These are phyloP conservation scores for Vanilla planifolia DNA, from an alignment of 106 monocot species.

Conservation along the genomic window DNA sequence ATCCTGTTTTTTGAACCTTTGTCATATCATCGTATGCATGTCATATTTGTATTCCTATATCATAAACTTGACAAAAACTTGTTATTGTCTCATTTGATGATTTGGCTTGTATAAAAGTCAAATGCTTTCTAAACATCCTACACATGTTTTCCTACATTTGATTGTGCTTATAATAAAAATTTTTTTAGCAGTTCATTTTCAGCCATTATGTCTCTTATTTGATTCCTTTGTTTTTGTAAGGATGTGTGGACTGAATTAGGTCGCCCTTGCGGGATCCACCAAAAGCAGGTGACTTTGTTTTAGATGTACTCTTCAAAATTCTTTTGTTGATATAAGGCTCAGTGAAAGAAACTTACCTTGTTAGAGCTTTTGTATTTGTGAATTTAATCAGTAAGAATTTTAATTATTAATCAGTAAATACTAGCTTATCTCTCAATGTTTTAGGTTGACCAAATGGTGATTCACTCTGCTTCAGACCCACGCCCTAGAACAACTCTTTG, in stretches of 20 bases:
- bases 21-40: too few species aligned
- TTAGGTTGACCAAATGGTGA: constrained; percentile 98
- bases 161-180: neutral
- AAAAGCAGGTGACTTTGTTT: constrained; percentile 67
- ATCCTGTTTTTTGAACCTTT: too few species aligned
- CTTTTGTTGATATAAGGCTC: neutral
- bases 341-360: neutral
- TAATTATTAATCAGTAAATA: neutral
- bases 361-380: neutral
- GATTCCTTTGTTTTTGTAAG: constrained; percentile 22
- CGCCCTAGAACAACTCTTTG: constrained; percentile 85
- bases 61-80: too few species aligned
- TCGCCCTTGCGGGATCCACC: constrained; percentile 91
- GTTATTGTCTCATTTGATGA: too few species aligned
- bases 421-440: neutral
- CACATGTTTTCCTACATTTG: neutral
- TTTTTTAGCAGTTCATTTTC: neutral
- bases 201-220: neutral
- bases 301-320: neutral
- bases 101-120: neutral
- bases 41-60: too few species aligned
- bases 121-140: neutral
- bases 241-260: constrained; percentile 96
- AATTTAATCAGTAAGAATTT: neutral
- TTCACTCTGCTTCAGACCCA: constrained; percentile 92